Evolutionary conservation across 192 early-diverging fungal species (phyloP), one percentile per base, ranked within the genome.

Genomic region (Radiomyces spectabilis): DNA sequence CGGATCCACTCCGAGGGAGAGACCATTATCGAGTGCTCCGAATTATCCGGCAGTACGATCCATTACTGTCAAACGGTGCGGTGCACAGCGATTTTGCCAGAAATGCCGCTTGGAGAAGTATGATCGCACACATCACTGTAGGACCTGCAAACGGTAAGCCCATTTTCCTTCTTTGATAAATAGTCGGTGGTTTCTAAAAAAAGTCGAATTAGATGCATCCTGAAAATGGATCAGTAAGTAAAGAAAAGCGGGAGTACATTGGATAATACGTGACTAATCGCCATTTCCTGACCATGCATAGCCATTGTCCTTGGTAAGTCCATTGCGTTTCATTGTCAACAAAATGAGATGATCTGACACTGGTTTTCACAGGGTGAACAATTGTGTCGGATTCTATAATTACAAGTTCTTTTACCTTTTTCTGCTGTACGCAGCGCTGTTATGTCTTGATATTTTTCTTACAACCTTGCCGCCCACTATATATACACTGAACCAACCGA

Each of bases 381-480:
- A 69, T 42, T 69, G 67, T 26, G 61, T 69, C 4, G 67, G 67
- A 19, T 57, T 42, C 42, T 25, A 50, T 10, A 69, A 69, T 38
- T 71, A 75, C 35, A 78, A 78, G 26, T 60, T 53, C 7, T 78
- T 78, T 55, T 74, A 70, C 39, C 50, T 75, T 0, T 78, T 78
- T 31, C 39, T 78, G 24, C 13, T 75, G 0, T 78, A 75, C 41
- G 65, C 57, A 33, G 64, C 69, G 0, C 27, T 74, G 8, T 34
- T 70, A 31, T 57, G 69, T 29, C 13, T 70, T 12, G 67, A 52
- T 52, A 53, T 72, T 7, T 51, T 69, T n/a, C 35, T 35, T n/a
- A 75, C 72, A 0, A 63, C 64, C 31, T 41, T 74, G 13, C 76
- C 76, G 12, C 47, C 49, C 5, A 61, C 56, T 0, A 49, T 69